These are phyloP conservation scores for Penicillium lagena DNA, from an alignment of 495 filamentous ascomycete species.

Conservation along the genomic window DNA sequence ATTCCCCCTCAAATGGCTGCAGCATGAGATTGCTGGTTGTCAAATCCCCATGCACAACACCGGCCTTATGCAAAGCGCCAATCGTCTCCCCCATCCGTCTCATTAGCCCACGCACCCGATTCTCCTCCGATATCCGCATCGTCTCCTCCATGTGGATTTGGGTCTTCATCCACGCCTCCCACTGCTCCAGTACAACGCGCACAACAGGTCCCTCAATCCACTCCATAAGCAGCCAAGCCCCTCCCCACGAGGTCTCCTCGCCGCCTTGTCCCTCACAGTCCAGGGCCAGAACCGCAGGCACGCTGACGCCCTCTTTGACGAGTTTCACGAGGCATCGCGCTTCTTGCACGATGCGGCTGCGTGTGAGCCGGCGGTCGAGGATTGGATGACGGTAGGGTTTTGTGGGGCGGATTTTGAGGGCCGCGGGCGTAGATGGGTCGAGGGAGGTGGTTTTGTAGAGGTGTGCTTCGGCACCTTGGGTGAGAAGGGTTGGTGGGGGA, in stretches of 20 bases:
- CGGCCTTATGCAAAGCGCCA: constrained; percentile 72
- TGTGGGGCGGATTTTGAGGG: constrained; percentile 87
- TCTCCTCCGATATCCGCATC: constrained; percentile 12
- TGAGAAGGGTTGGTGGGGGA: constrained; percentile 56
- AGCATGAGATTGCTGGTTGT: constrained; percentile 98
- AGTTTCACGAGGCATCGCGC: constrained; percentile 76
- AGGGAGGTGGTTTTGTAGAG: constrained; percentile 86
- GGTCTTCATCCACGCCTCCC: constrained; percentile 42
- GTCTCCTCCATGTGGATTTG: too few species aligned
- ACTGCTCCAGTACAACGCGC: constrained; percentile 58
- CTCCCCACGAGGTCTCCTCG: constrained; percentile 43
- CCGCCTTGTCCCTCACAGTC: constrained; percentile 51
- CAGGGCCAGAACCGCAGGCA: constrained; percentile 69
- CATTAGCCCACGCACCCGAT: constrained; percentile 55
- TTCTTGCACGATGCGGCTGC: constrained; percentile 78
- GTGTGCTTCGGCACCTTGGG: constrained; percentile 92
- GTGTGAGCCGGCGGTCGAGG: constrained; percentile 82
- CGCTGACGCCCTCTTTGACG: constrained; percentile 65
- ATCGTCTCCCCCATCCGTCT: constrained; percentile 64
- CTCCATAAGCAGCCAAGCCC: constrained; percentile 83
- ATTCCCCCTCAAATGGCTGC: constrained; percentile 19
- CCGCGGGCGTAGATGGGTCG: constrained; percentile 57
- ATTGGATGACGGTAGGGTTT: constrained; percentile 90
- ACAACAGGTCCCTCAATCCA: constrained; percentile 77
- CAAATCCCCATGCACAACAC: constrained; percentile 90